A percentile compares a stretch with the other conserved stretches of the same genome.
phyloP scores from a whole-genome alignment of 148 eudicot genomes.

The Mesembryanthemum crystallinum region DNA sequence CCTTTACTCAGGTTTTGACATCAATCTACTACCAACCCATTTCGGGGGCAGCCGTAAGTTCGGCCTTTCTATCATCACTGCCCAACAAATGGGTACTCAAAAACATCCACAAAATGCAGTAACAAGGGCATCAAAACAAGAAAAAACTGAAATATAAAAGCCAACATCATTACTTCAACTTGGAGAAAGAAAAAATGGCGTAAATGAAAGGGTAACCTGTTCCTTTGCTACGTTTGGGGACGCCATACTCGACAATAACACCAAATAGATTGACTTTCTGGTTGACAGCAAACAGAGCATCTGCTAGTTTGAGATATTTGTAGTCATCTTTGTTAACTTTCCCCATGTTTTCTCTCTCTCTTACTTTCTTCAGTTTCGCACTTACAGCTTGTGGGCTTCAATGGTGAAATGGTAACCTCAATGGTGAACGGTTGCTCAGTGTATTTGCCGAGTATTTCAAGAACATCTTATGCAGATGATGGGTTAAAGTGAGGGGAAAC shows the following conservation, averaged over 20 bases:
- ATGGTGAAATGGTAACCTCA: too few species aligned
- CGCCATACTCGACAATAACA: conserved; percentile 48
- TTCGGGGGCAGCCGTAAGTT: conserved; percentile 25
- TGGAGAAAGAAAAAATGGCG: too few species aligned
- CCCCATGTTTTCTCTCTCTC: conserved; percentile 9
- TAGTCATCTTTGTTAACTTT: conserved; percentile 40
- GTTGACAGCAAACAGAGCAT: conserved; percentile 49
- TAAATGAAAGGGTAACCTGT: conserved; percentile 43
- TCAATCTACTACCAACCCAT: conserved; percentile 27
- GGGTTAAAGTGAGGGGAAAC: too few species aligned
- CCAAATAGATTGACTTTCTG: conserved; percentile 71
- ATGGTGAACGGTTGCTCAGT: too few species aligned
- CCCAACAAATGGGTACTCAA: background rate
- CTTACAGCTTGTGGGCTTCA: background rate
- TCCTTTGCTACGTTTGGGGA: conserved; percentile 63
- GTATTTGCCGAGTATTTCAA: too few species aligned
- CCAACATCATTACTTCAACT: too few species aligned
- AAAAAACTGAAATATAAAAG: background rate
- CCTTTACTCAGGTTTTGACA: conserved; percentile 17
- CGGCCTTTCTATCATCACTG: conserved; percentile 25
- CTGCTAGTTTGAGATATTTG: conserved; percentile 44
- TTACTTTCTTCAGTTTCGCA: background rate
- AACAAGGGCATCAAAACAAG: background rate
- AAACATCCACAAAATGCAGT: background rate
- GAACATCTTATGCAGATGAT: too few species aligned